Evolutionary conservation across 2,329 filamentous ascomycete genomes (phyloP).

Genomic region (Teratosphaeria gauchensis): DNA sequence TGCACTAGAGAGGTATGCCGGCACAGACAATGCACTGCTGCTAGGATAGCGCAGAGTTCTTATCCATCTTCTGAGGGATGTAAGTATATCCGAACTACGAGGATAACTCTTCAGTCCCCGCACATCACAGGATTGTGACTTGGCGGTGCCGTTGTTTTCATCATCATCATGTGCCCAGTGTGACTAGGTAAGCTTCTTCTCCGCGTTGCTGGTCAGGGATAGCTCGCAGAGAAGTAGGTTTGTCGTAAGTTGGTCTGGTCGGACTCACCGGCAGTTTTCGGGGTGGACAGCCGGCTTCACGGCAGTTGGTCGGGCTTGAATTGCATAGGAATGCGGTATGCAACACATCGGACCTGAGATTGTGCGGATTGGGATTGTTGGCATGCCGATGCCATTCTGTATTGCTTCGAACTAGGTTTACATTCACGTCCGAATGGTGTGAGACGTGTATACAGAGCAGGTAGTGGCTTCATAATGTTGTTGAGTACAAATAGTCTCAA

Average conservation of each 20-base stretch:
- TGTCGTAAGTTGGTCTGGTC: not conserved
- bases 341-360: too few species aligned
- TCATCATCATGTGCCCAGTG: not conserved
- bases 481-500: too few species aligned
- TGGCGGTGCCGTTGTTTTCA: not conserved
- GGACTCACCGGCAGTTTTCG: not conserved
- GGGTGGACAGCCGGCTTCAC: too few species aligned
- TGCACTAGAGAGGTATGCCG: not conserved
- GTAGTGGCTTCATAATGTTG: too few species aligned
- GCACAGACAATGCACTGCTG: not conserved
- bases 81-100: not conserved
- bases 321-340: too few species aligned
- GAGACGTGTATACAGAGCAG: too few species aligned
- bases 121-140: not conserved
- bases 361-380: too few species aligned
- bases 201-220: not conserved
- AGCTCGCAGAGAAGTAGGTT: not conserved
- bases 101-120: not conserved
- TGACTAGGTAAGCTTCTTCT: not conserved
- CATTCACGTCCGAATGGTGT: too few species aligned
- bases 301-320: too few species aligned
- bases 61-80: not conserved
- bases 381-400: too few species aligned
- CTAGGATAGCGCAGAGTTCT: not conserved
- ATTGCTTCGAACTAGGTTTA: too few species aligned